Conservation (phyloP, 2,329 filamentous ascomycete species). For the Colletotrichum cereale region DNA sequence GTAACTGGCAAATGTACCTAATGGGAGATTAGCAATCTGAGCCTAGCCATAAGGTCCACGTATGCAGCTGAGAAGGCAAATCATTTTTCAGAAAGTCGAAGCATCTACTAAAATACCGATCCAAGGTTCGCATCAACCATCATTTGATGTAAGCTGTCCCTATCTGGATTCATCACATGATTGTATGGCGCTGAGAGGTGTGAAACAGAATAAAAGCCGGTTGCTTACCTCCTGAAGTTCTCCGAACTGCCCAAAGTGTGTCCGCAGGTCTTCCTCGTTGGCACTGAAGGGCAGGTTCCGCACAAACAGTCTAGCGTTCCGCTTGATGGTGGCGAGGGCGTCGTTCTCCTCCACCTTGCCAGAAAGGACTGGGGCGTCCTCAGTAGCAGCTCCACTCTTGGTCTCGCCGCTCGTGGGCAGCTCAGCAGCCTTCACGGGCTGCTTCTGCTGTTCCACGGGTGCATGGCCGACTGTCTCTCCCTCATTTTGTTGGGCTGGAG, state of each 20-base stretch:
- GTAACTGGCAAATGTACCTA: conserved; percentile 90
- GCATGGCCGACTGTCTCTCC: conserved; percentile 32
- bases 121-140: conserved; percentile 92
- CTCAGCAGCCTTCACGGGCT: conserved; percentile 40
- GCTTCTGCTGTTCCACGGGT: conserved; percentile 19
- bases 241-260: conserved; percentile 80
- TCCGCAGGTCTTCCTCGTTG: conserved; percentile 80
- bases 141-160: conserved; percentile 96
- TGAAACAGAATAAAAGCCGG: conserved; percentile 42
- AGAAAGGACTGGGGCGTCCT: conserved; percentile 33
- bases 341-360: conserved; percentile 54
- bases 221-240: conserved; percentile 86
- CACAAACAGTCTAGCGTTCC: conserved; percentile 85
- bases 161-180: conserved; percentile 96
- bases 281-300: conserved; percentile 88
- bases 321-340: conserved; percentile 71
- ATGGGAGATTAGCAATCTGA: conserved; percentile 44
- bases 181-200: conserved; percentile 20
- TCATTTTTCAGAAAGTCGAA: conserved; percentile 80
- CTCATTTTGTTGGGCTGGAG: conserved; percentile 41
- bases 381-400: conserved; percentile 46
- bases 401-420: conserved; percentile 40
- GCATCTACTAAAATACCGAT: conserved; percentile 99
- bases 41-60: conserved; percentile 8
- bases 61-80: conserved; percentile 49